Evolutionary conservation across 495 filamentous ascomycete genomes (phyloP).

Genomic region (Penicillium robsamsonii): DNA sequence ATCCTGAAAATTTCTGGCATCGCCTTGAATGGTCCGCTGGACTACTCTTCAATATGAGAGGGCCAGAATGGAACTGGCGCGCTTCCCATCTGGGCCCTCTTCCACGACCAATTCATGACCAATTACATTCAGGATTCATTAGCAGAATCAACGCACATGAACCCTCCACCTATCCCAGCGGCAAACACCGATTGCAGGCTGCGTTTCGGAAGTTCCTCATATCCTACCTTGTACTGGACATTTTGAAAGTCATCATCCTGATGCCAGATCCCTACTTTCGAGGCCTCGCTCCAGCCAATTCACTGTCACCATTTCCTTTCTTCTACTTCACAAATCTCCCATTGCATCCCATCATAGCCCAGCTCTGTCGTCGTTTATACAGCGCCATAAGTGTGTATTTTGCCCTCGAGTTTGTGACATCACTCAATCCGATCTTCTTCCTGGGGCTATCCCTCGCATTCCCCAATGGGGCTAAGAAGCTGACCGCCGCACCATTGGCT

Average conservation of each 20-base stretch:
- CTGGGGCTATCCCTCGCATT: constrained; percentile 51
- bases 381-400: constrained; percentile 49
- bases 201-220: constrained; percentile 48
- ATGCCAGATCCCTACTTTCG: constrained; percentile 76
- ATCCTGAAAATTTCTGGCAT: constrained; percentile 58
- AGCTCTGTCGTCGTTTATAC: constrained; percentile 50
- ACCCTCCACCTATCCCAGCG: constrained; percentile 19
- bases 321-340: constrained; percentile 36
- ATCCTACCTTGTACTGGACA: constrained; percentile 63
- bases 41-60: constrained; percentile 65
- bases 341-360: constrained; percentile 32
- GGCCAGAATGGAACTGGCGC: constrained; percentile 77
- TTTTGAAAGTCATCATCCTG: constrained; percentile 57
- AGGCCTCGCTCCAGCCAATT: constrained; percentile 35
- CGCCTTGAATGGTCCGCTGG: constrained; percentile 73
- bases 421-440: constrained; percentile 55
- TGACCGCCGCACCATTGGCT: constrained; percentile 47
- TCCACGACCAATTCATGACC: constrained; percentile 47
- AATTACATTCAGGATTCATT: constrained; percentile 30
- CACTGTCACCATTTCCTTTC: constrained; percentile 43
- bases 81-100: constrained; percentile 58
- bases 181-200: constrained; percentile 45
- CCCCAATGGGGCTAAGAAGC: constrained; percentile 32
- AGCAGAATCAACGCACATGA: constrained; percentile 9
- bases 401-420: constrained; percentile 55